These are phyloP conservation scores for Globisporangium parvum DNA, from an alignment of 352 stramenopile species.

Conservation along the genomic window DNA sequence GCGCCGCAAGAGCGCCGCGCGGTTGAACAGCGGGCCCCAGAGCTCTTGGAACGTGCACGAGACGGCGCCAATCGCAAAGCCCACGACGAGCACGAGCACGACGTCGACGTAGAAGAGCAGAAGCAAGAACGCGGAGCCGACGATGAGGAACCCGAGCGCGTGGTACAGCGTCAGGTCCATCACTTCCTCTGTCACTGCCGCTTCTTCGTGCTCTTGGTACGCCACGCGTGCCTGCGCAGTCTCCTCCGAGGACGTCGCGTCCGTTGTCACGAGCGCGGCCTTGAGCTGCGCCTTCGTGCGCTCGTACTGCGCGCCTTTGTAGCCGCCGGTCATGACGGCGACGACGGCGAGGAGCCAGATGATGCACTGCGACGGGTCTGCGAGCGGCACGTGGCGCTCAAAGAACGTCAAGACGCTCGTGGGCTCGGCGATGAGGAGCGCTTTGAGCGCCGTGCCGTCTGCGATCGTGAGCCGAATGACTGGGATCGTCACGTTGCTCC, in stretches of 20 bases:
- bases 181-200: slow-evolving; percentile 41
- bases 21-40: slow-evolving; percentile 50
- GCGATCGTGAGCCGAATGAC: slow-evolving; percentile 67
- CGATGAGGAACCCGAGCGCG: slow-evolving; percentile 87
- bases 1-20: slow-evolving; percentile 25
- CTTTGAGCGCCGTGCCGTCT: slow-evolving; percentile 52
- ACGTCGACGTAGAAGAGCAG: slow-evolving; percentile 89
- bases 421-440: slow-evolving; percentile 14
- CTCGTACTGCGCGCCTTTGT: slow-evolving; percentile 62
- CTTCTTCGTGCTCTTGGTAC: slow-evolving; percentile 54
- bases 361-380: slow-evolving; percentile 63
- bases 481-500: slow-evolving; percentile 44
- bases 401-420: slow-evolving; percentile 48
- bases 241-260: slow-evolving; percentile 46
- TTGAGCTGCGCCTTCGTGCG: slow-evolving; percentile 59
- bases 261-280: slow-evolving; percentile 33
- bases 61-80: slow-evolving; percentile 57
- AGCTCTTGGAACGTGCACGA: slow-evolving; percentile 50
- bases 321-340: slow-evolving; percentile 66
- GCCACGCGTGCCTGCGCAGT: slow-evolving; percentile 39
- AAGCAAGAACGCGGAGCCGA: slow-evolving; percentile 86
- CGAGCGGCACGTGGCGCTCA: slow-evolving; percentile 42
- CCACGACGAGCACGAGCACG: slow-evolving; percentile 68
- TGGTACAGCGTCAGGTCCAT: slow-evolving; percentile 88
- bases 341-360: slow-evolving; percentile 73